Evolutionary conservation across 225 moss, liverwort and hornwort genomes (phyloP).

Genomic region (Marchantia paleacea): DNA sequence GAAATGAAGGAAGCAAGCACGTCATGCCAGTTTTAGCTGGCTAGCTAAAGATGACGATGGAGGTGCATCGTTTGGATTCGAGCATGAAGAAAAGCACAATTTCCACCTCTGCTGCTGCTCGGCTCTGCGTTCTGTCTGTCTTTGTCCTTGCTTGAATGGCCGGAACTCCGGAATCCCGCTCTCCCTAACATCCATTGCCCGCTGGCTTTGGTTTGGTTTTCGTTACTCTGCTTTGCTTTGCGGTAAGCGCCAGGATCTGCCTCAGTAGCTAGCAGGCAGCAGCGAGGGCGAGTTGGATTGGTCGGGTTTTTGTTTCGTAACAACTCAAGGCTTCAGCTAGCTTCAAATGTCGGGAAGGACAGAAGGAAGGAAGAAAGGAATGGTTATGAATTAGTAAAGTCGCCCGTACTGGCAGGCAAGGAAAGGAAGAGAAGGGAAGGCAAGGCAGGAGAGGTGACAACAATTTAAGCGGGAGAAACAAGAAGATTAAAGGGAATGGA

Average conservation of each 20-base stretch:
- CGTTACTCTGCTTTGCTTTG: not conserved
- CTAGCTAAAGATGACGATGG: too few relatives aligned
- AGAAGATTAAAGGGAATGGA: not conserved
- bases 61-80: too few relatives aligned
- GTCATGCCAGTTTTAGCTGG: too few relatives aligned
- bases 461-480: constrained; percentile 16
- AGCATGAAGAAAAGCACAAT: too few relatives aligned
- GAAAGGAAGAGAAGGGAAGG: not conserved
- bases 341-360: not conserved
- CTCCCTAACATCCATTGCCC: not conserved
- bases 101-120: too few relatives aligned
- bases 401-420: not conserved
- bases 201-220: not conserved
- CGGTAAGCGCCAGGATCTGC: not conserved
- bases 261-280: not conserved
- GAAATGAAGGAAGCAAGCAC: too few relatives aligned
- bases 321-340: not conserved
- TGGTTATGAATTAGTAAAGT: not conserved
- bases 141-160: not conserved
- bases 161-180: not conserved
- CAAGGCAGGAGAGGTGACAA: not conserved
- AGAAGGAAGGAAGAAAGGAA: not conserved
- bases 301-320: not conserved
- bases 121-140: not conserved
- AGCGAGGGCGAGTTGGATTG: not conserved